Base-by-base conservation (phyloP, 805 yeast genomes). In the Teunomyces lycoperdinae region DNA sequence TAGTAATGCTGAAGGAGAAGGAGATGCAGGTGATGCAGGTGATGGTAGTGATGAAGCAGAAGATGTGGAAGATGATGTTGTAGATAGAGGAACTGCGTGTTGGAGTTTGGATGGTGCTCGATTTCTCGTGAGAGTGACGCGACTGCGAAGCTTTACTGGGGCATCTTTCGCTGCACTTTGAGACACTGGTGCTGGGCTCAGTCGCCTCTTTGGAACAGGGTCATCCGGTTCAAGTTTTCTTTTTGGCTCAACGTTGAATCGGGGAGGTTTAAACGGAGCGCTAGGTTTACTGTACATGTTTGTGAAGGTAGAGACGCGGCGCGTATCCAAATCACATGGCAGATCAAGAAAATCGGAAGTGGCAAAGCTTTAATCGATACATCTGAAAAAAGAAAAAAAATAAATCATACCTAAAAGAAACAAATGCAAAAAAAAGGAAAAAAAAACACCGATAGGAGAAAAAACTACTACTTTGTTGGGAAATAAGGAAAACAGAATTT, bases 241-340 rank as follows among this genome's bases (percentile, higher is more conserved):
- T 40, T 35, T 31, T 26, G 41, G 11, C 13, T 38, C 41, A 8
- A 33, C 45, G 8, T 50, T 51, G 43, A 58, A 55, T 42, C 80
- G 58, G 5, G 83, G 84, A 8, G 82, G 77, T 54, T 72, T 80
- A 64, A 80, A 80, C 1, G 83, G 83, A 39, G 78, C 77, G 51
- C 76, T 72, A 28, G 58, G 53, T 36, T 46, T 48, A 29, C 29
- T 50, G 41, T 55, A 57, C 64, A 60, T 60, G 38, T 31, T 40
- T 20, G 29, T 42, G 8, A 34, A 13, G 9, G 35, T 40, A 26
- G 43, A 38, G 29, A 14, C 30, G 30, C 41, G 41, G 16, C 35
- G 43, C 24, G 43, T 9, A 13, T 20, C 28, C 28, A 24, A 38
- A 9, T 24, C 39, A 38, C 43, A 36, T 36, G 16, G 17, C 16